These are phyloP conservation scores for Penicillium psychrosexuale DNA, from an alignment of 2,329 filamentous ascomycete genomes.

Conservation along the genomic window DNA sequence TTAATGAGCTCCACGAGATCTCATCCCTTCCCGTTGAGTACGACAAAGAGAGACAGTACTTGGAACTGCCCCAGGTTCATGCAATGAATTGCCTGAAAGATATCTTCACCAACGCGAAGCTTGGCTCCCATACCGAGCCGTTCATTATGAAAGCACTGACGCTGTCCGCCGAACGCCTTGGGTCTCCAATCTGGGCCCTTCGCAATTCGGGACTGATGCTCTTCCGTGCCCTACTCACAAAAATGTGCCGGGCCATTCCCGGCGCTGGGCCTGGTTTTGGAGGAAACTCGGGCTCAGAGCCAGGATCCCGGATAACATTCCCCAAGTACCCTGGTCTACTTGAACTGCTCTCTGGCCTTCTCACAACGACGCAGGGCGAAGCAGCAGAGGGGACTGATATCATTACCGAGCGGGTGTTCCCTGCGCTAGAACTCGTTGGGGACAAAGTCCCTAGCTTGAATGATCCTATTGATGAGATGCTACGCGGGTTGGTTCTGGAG, in stretches of 20 bases:
- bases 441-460: constrained; percentile 40
- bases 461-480: constrained; percentile 31
- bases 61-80: constrained; percentile 82
- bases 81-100: constrained; percentile 92
- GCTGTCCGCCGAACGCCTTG: constrained; percentile 75
- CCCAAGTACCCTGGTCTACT: constrained; percentile 41
- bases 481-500: constrained; percentile 33
- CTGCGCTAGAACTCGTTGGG: constrained; percentile 46
- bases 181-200: constrained; percentile 85
- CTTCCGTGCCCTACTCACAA: constrained; percentile 78
- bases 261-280: constrained; percentile 50
- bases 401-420: constrained; percentile 45
- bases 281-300: constrained; percentile 44
- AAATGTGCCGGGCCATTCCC: constrained; percentile 43
- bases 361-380: constrained; percentile 26
- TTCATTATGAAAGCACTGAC: constrained; percentile 71
- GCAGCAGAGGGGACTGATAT: constrained; percentile 30
- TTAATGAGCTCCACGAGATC: constrained; percentile 41
- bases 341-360: constrained; percentile 36
- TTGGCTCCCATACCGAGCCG: constrained; percentile 69
- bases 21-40: constrained; percentile 33
- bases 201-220: constrained; percentile 90
- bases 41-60: constrained; percentile 37
- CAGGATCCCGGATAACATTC: constrained; percentile 40
- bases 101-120: constrained; percentile 77